These are phyloP conservation scores for Cardamine occulta DNA, from an alignment of 345 rosid species.

Conservation along the genomic window DNA sequence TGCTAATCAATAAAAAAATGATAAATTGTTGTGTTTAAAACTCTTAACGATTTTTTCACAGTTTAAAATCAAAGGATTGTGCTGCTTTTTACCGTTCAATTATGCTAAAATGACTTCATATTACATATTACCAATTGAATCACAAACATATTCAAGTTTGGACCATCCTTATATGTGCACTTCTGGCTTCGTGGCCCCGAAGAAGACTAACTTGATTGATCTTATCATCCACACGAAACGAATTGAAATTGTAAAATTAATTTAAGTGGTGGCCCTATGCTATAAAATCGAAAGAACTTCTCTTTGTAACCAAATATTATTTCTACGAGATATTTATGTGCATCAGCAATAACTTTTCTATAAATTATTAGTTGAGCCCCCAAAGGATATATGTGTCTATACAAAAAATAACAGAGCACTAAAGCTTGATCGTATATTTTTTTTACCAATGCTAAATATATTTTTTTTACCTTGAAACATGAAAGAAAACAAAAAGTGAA, in stretches of 20 bases:
- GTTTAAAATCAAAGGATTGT: neutral
- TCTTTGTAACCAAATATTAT: conserved; percentile 10
- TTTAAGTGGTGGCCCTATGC: conserved; percentile 35
- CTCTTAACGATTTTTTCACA: too few species aligned
- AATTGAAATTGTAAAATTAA: conserved; percentile 7
- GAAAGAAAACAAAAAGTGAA: conserved; percentile 19
- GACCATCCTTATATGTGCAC: conserved; percentile 1
- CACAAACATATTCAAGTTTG: conserved; percentile 1
- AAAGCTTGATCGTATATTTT: conserved; percentile 16
- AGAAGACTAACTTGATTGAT: conserved; percentile 21
- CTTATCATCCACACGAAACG: conserved; percentile 31
- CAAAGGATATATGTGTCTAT: neutral
- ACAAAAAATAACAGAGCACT: conserved; percentile 20
- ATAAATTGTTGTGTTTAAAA: neutral
- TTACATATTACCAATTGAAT: conserved; percentile 13
- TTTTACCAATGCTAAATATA: conserved; percentile 18
- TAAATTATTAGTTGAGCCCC: too few species aligned
- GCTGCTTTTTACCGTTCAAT: neutral
- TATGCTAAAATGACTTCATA: neutral
- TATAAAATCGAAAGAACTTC: conserved; percentile 20
- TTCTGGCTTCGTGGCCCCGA: conserved; percentile 30
- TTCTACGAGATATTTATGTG: neutral
- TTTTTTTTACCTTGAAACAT: conserved; percentile 2
- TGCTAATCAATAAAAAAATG: neutral
- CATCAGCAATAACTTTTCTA: neutral